Conservation (phyloP, 352 stramenopile species). For the Halophytophthora polymorphica region DNA sequence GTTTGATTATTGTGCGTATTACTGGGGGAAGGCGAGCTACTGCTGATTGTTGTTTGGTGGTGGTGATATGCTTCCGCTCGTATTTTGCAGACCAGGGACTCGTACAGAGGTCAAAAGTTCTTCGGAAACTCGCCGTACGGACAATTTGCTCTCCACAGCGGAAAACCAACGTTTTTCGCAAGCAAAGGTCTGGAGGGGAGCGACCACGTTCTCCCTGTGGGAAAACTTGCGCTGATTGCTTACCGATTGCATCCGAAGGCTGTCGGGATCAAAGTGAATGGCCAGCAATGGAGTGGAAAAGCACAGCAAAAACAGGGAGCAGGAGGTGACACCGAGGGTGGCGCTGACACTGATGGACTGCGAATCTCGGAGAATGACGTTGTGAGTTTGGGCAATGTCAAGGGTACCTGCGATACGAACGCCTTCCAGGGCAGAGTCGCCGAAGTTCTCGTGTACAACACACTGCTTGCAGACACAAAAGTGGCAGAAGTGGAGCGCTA, state of each 20-base stretch:
- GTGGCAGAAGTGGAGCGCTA: conserved; percentile 39
- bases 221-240: conserved; percentile 31
- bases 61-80: neutral
- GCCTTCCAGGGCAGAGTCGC: conserved; percentile 55
- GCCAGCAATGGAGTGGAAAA: conserved; percentile 22
- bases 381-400: conserved; percentile 56
- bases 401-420: conserved; percentile 49
- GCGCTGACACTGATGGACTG: conserved; percentile 13
- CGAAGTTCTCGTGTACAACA: conserved; percentile 54
- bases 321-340: conserved; percentile 2
- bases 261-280: conserved; percentile 49
- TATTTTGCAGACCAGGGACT: conserved; percentile 24
- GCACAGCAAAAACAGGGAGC: neutral
- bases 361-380: conserved; percentile 45
- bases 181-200: conserved; percentile 41
- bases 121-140: conserved; percentile 69
- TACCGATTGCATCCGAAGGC: conserved; percentile 45
- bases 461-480: conserved; percentile 30
- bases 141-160: conserved; percentile 58
- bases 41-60: neutral
- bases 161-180: conserved; percentile 54
- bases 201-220: conserved; percentile 11
- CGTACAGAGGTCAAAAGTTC: conserved; percentile 55
- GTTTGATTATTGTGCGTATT: too few species aligned
- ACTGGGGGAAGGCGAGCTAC: neutral